Evolutionary conservation across 2,329 filamentous ascomycete genomes (phyloP).

Genomic region (Neopestalotiopsis sp.): DNA sequence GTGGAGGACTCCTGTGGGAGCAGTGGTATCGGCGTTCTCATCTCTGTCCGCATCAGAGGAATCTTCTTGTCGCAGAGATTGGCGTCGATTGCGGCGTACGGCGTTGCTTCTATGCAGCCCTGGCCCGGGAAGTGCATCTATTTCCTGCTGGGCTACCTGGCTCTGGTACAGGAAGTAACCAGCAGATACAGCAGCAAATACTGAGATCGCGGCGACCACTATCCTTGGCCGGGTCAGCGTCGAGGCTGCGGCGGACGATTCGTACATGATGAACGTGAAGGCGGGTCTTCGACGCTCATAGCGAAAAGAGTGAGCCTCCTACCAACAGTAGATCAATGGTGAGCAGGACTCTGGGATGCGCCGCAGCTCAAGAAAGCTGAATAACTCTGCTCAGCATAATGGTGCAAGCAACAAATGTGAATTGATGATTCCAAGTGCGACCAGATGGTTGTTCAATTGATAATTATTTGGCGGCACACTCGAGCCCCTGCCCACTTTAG

Average conservation of each 20-base stretch:
- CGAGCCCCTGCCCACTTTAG: too few relatives aligned
- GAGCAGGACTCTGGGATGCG: not conserved
- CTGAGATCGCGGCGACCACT: slow-evolving; percentile 61
- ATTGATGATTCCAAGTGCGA: not conserved
- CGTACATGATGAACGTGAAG: slow-evolving; percentile 47
- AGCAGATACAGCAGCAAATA: slow-evolving; percentile 60
- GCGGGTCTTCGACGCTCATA: slow-evolving; percentile 12
- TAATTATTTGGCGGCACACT: too few relatives aligned
- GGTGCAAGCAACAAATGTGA: not conserved
- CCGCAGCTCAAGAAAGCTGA: slow-evolving; percentile 4
- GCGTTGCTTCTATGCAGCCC: slow-evolving; percentile 71
- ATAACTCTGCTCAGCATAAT: not conserved
- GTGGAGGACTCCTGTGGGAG: slow-evolving; percentile 34
- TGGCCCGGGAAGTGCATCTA: slow-evolving; percentile 33
- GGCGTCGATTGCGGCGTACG: slow-evolving; percentile 57
- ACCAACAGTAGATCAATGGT: not conserved
- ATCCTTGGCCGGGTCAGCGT: slow-evolving; percentile 60
- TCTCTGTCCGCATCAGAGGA: slow-evolving; percentile 48
- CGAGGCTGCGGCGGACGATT: slow-evolving; percentile 56
- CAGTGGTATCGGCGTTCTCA: slow-evolving; percentile 46
- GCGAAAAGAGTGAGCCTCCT: not conserved
- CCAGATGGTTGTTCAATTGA: not conserved
- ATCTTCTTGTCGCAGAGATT: slow-evolving; percentile 40
- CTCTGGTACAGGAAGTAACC: slow-evolving; percentile 63
- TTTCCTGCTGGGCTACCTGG: slow-evolving; percentile 32